Evolutionary conservation across 2,329 filamentous ascomycete species (phyloP).

Genomic region (Elsinoe australis): DNA sequence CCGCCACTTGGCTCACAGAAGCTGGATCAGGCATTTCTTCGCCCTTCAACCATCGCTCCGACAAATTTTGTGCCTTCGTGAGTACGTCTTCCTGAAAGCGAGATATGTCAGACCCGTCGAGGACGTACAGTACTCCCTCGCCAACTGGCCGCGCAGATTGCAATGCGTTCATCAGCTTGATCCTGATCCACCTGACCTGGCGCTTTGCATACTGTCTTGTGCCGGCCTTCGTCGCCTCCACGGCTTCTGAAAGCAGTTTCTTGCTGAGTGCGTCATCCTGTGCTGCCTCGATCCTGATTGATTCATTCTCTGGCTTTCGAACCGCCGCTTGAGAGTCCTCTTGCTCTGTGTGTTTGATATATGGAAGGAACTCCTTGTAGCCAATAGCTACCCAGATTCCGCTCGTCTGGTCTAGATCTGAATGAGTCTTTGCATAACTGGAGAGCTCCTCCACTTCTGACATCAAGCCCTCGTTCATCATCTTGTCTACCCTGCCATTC

Average conservation of each 20-base stretch:
- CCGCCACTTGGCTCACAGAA: constrained; percentile 50
- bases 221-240: constrained; percentile 71
- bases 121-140: constrained; percentile 58
- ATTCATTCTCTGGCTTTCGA: too few species aligned
- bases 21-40: constrained; percentile 42
- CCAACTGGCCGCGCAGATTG: constrained; percentile 41
- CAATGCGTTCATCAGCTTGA: constrained; percentile 68
- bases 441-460: constrained; percentile 52
- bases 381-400: constrained; percentile 98
- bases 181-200: constrained; percentile 79
- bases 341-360: constrained; percentile 46
- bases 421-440: constrained; percentile 39
- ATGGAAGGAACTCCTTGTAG: constrained; percentile 81
- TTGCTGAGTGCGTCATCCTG: constrained; percentile 41
- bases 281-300: too few species aligned
- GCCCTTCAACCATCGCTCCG: constrained; percentile 55
- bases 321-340: too few species aligned
- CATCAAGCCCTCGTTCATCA: constrained; percentile 63
- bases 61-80: constrained; percentile 55
- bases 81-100: constrained; percentile 59
- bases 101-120: constrained; percentile 67
- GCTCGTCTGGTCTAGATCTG: constrained; percentile 59
- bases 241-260: constrained; percentile 49
- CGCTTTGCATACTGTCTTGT: constrained; percentile 82
- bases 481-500: constrained; percentile 70